Percentiles rank a stretch among this genome's conserved stretches.
These are phyloP conservation scores for Karstenula rhodostoma DNA, from an alignment of 2,329 filamentous ascomycete genomes.

Conservation along the genomic window DNA sequence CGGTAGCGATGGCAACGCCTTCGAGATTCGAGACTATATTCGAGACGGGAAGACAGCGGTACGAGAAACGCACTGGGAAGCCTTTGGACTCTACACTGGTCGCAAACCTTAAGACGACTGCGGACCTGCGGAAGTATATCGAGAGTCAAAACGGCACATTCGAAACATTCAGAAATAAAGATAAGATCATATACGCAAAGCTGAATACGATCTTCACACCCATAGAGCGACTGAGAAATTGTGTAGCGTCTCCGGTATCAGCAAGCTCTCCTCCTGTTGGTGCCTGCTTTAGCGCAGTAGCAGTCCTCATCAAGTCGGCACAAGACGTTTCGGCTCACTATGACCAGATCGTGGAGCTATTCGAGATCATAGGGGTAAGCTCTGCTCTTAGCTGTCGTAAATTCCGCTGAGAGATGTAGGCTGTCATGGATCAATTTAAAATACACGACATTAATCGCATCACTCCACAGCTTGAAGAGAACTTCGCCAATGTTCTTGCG, in stretches of 20 bases:
- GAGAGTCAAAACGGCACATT: background rate
- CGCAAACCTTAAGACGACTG: background rate
- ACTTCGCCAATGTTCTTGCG: conserved; percentile 4
- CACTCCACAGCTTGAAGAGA: conserved; percentile 5
- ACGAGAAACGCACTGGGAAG: conserved; percentile 9
- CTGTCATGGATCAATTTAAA: background rate
- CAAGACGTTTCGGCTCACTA: conserved; percentile 8
- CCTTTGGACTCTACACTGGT: background rate
- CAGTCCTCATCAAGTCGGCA: conserved; percentile 3
- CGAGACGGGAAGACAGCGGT: background rate
- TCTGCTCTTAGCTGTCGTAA: background rate
- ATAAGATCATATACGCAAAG: background rate
- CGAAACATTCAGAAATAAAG: background rate
- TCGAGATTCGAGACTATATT: conserved; percentile 15
- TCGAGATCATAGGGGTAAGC: conserved; percentile 3
- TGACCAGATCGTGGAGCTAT: conserved; percentile 8
- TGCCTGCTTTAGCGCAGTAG: conserved; percentile 9
- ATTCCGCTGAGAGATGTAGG: background rate
- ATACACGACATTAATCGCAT: conserved; percentile 1
- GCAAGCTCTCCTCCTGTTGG: conserved; percentile 2
- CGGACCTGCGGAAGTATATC: conserved; percentile 1
- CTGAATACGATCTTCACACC: background rate
- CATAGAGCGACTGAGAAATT: conserved; percentile 3
- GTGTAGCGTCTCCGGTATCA: background rate
- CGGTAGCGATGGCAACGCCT: background rate